These are phyloP conservation scores for Asterella californica DNA, from an alignment of 225 moss, liverwort and hornwort species.

Conservation along the genomic window DNA sequence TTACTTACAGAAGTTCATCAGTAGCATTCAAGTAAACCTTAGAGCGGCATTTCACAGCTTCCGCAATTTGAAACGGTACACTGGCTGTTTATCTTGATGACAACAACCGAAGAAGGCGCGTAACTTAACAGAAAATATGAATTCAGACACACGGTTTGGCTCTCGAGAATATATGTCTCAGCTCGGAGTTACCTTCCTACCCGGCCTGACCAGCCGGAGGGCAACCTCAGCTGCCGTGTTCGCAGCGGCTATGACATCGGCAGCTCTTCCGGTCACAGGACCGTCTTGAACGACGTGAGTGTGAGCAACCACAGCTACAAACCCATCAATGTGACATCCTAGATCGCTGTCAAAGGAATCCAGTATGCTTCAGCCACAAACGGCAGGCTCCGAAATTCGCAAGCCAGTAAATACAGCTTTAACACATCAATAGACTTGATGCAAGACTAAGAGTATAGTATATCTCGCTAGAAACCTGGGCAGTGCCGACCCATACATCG, in stretches of 20 bases:
- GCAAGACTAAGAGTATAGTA: background rate
- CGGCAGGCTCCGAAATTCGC: background rate
- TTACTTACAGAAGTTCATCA: too few species aligned
- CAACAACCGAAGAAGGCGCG: too few species aligned
- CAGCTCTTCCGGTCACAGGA: conserved; percentile 82
- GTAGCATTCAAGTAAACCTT: background rate
- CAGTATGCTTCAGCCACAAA: background rate
- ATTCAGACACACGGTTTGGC: background rate
- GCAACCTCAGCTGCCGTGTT: conserved; percentile 94
- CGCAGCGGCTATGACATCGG: conserved; percentile 89
- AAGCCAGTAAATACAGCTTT: too few species aligned
- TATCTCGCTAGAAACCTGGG: too few species aligned
- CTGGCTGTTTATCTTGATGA: too few species aligned
- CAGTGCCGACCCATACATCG: background rate
- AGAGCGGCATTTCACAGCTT: background rate
- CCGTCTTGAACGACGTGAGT: conserved; percentile 89
- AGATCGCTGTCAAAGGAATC: conserved; percentile 62
- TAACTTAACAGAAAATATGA: background rate
- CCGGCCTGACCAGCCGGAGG: conserved; percentile 86
- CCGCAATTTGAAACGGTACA: background rate
- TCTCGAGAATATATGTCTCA: background rate
- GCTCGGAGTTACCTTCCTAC: conserved; percentile 63
- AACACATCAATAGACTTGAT: background rate
- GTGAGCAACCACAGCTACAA: conserved; percentile 92
- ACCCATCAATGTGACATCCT: conserved; percentile 96